Percentiles rank a stretch among this genome's conserved stretches.
Conservation (phyloP, 2,329 filamentous ascomycete genomes). For the Xylariaceae sp. region DNA sequence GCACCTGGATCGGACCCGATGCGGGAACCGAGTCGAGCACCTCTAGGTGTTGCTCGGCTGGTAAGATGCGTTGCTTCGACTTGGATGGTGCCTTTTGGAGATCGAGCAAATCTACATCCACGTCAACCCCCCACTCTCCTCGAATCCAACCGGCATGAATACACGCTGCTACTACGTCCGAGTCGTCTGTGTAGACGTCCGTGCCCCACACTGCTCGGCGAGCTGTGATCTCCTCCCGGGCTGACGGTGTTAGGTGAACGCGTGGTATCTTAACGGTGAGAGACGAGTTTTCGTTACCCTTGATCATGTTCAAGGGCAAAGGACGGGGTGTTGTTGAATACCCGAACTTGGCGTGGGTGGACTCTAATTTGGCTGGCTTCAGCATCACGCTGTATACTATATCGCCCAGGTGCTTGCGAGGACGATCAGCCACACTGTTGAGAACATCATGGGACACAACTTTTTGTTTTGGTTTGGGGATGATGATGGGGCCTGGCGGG, state of each 20-base stretch:
- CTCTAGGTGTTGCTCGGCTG: constrained; percentile 33
- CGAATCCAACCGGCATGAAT: constrained; percentile 91
- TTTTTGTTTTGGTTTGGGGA: constrained; percentile 57
- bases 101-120: constrained; percentile 64
- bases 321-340: constrained; percentile 59
- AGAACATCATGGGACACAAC: constrained; percentile 66
- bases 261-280: constrained; percentile 83
- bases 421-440: constrained; percentile 62
- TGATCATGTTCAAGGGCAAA: constrained; percentile 65
- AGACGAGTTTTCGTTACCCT: constrained; percentile 80
- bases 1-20: constrained; percentile 58
- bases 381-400: constrained; percentile 72
- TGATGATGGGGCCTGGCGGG: constrained; percentile 35
- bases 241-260: constrained; percentile 62
- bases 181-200: constrained; percentile 93
- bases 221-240: constrained; percentile 77
- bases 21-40: constrained; percentile 49
- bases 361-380: constrained; percentile 44
- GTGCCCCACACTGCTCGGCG: constrained; percentile 85
- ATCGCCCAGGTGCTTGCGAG: constrained; percentile 76
- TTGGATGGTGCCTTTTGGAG: constrained; percentile 39
- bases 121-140: constrained; percentile 77
- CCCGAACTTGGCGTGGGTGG: constrained; percentile 37
- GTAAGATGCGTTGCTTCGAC: constrained; percentile 28
- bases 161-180: constrained; percentile 84